A percentile compares a stretch with the other conserved stretches of the same genome.
These are phyloP conservation scores for Hericium rajendrae DNA, from an alignment of 768 basidiomycete genomes.

Conservation along the genomic window DNA sequence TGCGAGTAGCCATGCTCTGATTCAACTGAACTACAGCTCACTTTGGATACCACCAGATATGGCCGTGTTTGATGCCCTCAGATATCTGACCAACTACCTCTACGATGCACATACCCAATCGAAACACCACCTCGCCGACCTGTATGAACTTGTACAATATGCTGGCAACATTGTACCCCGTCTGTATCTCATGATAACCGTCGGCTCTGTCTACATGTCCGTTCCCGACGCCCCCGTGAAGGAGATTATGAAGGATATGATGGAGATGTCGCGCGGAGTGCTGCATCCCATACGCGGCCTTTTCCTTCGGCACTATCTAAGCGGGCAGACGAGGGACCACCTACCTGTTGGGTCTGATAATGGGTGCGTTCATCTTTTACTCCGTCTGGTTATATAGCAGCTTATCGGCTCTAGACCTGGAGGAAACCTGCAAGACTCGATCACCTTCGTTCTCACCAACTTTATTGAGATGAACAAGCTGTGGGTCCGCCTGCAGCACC, in stretches of 20 bases:
- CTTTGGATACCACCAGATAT: conserved; percentile 53
- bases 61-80: conserved; percentile 95
- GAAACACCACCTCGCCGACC: conserved; percentile 92
- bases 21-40: too few relatives aligned
- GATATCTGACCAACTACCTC: conserved; percentile 92
- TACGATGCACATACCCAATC: conserved; percentile 90
- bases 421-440: conserved; percentile 92
- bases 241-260: conserved; percentile 99
- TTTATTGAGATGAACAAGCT: conserved; percentile 99
- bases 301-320: conserved; percentile 93
- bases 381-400: not conserved
- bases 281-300: conserved; percentile 95
- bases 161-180: conserved; percentile 93
- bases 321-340: conserved; percentile 92
- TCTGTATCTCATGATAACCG: conserved; percentile 97
- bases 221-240: conserved; percentile 94
- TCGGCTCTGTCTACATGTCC: conserved; percentile 99
- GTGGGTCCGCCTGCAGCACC: conserved; percentile 97
- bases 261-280: conserved; percentile 98
- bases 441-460: conserved; percentile 91
- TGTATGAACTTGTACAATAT: conserved; percentile 99
- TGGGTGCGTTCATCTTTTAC: conserved; percentile 45
- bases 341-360: conserved; percentile 79
- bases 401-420: conserved; percentile 45
- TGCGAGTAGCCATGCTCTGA: conserved; percentile 37